phyloP scores from a whole-genome alignment of 2,329 filamentous ascomycete species.

The Penicillium hordei region DNA sequence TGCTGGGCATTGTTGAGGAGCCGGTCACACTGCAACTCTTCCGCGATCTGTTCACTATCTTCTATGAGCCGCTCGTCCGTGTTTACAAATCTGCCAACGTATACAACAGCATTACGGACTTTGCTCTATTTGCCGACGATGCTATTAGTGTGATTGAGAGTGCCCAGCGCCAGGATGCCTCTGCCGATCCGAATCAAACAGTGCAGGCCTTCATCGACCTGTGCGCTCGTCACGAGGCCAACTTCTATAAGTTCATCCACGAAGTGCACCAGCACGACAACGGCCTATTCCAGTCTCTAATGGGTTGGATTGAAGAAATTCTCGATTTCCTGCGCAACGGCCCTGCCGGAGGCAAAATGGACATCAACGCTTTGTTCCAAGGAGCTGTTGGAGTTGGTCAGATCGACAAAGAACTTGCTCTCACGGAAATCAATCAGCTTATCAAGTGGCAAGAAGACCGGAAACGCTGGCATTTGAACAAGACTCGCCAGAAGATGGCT shows the following conservation, averaged over 20 bases:
- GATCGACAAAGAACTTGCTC: constrained; percentile 70
- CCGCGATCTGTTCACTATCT: constrained; percentile 95
- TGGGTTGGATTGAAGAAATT: constrained; percentile 96
- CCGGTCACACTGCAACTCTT: constrained; percentile 96
- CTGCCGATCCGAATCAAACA: constrained; percentile 94
- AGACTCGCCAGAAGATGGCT: constrained; percentile 98
- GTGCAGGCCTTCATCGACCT: constrained; percentile 98
- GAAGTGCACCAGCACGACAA: constrained; percentile 97
- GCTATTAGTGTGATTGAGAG: constrained; percentile 77
- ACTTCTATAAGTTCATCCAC: constrained; percentile 98
- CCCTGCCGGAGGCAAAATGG: constrained; percentile 77
- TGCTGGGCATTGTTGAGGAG: constrained; percentile 92
- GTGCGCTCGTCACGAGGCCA: constrained; percentile 89
- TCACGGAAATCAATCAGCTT: constrained; percentile 77
- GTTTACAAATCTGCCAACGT: constrained; percentile 99
- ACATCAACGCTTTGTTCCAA: constrained; percentile 91
- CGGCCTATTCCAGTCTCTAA: constrained; percentile 90
- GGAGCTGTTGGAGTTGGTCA: constrained; percentile 67
- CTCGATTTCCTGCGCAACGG: constrained; percentile 88
- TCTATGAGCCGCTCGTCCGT: constrained; percentile 94
- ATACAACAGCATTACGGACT: constrained; percentile 95
- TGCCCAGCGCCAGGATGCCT: constrained; percentile 73
- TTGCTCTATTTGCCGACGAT: constrained; percentile 88
- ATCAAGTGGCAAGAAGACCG: constrained; percentile 92
- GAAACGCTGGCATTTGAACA: constrained; percentile 98